Percentiles rank a stretch among this genome's conserved stretches.
phyloP scores from a whole-genome alignment of 805 yeast genomes.

The Debaryomyces prosopidis region DNA sequence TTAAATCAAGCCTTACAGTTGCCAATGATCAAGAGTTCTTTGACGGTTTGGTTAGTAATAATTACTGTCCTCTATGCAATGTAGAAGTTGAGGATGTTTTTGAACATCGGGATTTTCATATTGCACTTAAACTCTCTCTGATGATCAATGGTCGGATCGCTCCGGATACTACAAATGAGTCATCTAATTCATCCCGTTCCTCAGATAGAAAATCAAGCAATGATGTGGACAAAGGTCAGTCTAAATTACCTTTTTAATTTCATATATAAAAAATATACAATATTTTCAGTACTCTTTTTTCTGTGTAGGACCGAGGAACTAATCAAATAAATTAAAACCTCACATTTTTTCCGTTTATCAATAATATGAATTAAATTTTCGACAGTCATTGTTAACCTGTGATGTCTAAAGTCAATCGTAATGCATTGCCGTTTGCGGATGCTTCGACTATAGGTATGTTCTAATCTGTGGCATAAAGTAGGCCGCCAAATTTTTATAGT shows the following conservation, averaged over 20 bases:
- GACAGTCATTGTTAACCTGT: not conserved
- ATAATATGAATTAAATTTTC: too few species aligned
- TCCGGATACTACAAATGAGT: not conserved
- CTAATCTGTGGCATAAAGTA: too few species aligned
- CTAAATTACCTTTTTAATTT: slow-evolving; percentile 7
- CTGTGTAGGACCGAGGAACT: not conserved
- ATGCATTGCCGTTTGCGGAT: slow-evolving; percentile 65
- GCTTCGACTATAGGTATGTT: slow-evolving; percentile 81
- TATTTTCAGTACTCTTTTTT: not conserved
- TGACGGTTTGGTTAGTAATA: slow-evolving; percentile 15
- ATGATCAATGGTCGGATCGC: slow-evolving; percentile 12
- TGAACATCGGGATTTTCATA: slow-evolving; percentile 59
- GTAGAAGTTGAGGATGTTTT: slow-evolving; percentile 26
- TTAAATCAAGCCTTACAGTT: not conserved
- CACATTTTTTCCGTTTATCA: not conserved
- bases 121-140: slow-evolving; percentile 50
- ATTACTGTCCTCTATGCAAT: slow-evolving; percentile 30
- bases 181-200: too few species aligned
- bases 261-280: not conserved
- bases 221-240: slow-evolving; percentile 6
- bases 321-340: not conserved
- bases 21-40: slow-evolving; percentile 8
- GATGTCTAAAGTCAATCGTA: slow-evolving; percentile 2
- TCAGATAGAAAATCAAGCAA: not conserved
- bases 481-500: too few species aligned